A percentile compares a stretch with the other conserved stretches of the same genome.
phyloP scores from a whole-genome alignment of 768 basidiomycete species.

The Pholiota microspora region DNA sequence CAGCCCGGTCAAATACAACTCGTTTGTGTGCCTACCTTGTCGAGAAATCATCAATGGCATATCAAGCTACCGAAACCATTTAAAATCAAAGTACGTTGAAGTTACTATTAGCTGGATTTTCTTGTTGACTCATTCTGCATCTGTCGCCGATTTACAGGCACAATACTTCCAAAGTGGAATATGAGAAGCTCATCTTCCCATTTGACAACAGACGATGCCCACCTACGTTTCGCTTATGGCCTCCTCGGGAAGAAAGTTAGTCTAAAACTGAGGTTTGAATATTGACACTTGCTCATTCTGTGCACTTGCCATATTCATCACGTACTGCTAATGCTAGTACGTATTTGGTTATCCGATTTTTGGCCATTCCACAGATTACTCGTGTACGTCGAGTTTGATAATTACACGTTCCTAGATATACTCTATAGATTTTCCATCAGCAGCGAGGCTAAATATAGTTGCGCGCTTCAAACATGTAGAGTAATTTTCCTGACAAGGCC shows the following conservation, averaged over 20 bases:
- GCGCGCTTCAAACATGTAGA: conserved; percentile 4
- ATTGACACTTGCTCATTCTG: conserved; percentile 52
- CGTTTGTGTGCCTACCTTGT: neutral
- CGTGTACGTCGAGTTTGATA: no score
- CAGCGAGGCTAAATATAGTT: no score
- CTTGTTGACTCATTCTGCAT: no score
- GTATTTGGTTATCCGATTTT: no score
- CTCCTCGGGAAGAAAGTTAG: neutral
- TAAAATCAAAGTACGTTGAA: neutral
- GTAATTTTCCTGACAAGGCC: conserved; percentile 59
- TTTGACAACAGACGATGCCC: neutral
- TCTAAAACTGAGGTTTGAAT: neutral
- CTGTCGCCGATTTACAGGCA: neutral
- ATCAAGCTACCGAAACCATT: neutral
- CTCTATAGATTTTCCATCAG: no score
- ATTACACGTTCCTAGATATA: no score
- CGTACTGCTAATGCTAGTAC: no score
- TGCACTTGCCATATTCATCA: conserved; percentile 57
- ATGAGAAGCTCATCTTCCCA: neutral
- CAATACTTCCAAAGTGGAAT: neutral
- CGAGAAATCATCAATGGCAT: neutral
- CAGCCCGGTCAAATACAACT: no score
- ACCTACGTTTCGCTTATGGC: neutral
- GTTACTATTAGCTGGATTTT: neutral
- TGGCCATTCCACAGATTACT: no score